phyloP scores from a whole-genome alignment of 495 filamentous ascomycete species.

The Xylaria telfairii region DNA sequence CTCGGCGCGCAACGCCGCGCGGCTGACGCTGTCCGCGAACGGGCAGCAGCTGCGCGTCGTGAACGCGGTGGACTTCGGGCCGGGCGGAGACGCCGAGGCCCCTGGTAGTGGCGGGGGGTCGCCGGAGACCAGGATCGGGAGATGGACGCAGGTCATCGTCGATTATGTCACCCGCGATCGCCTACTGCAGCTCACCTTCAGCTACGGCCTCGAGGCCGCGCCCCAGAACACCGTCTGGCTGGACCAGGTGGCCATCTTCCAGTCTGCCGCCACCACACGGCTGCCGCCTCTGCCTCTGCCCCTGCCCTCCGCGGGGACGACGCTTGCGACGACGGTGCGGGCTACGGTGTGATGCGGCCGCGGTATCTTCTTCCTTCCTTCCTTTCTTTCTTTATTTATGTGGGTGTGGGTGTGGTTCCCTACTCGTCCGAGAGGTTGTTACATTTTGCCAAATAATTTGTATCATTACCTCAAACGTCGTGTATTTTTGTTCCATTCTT shows the following conservation, averaged over 20 bases:
- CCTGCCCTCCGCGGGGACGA: background rate
- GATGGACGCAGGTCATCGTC: constrained; percentile 11
- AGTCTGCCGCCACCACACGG: background rate
- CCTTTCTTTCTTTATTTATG: no score
- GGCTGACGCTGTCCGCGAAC: constrained; percentile 32
- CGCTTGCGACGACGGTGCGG: constrained; percentile 9
- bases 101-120: no score
- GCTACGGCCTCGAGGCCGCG: constrained; percentile 12
- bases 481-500: background rate
- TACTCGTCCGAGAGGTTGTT: background rate
- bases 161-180: constrained; percentile 21
- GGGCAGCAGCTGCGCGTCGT: constrained; percentile 18
- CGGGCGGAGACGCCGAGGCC: background rate
- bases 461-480: background rate
- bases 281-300: background rate
- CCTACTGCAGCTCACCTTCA: constrained; percentile 22
- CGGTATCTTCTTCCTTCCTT: no score
- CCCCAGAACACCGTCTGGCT: constrained; percentile 21
- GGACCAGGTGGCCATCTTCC: constrained; percentile 21
- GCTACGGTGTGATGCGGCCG: background rate
- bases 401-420: no score
- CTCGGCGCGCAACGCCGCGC: constrained; percentile 18
- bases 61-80: constrained; percentile 24
- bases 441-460: background rate
- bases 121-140: background rate